Percentiles rank a stretch among this genome's conserved stretches.
Conservation (phyloP, 768 basidiomycete genomes). For the Ramaria rubella region DNA sequence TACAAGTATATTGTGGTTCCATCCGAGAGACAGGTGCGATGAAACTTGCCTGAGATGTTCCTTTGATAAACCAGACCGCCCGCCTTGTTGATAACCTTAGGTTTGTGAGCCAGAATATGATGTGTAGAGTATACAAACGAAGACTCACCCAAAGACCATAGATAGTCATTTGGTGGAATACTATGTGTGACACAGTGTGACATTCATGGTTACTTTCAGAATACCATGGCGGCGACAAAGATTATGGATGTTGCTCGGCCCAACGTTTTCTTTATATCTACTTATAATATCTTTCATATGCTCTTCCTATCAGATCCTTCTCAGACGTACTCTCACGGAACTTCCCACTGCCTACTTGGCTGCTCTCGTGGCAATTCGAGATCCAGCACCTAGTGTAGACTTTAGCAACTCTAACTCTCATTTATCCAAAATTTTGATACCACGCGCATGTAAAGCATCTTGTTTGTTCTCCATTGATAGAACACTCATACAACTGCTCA, state of each 20-base stretch:
- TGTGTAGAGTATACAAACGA: neutral
- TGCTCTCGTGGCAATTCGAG: conserved; percentile 45
- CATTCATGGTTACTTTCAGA: conserved; percentile 1
- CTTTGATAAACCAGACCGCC: conserved; percentile 94
- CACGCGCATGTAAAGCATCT: conserved; percentile 58
- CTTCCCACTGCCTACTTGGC: conserved; percentile 48
- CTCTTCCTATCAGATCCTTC: conserved; percentile 23
- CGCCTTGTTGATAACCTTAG: conserved; percentile 93
- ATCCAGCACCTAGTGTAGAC: conserved; percentile 66
- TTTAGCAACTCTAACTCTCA: conserved; percentile 60
- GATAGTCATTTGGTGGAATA: conserved; percentile 51
- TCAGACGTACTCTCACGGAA: conserved; percentile 30
- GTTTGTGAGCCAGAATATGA: conserved; percentile 3
- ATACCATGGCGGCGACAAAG: neutral
- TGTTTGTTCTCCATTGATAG: conserved; percentile 10
- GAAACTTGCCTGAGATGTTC: conserved; percentile 71
- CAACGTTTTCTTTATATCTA: neutral
- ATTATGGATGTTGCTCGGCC: neutral
- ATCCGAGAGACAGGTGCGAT: neutral
- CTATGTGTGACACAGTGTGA: neutral
- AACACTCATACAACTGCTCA: conserved; percentile 1
- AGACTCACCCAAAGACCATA: conserved; percentile 71
- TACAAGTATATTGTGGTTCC: conserved; percentile 25
- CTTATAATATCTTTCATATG: neutral
- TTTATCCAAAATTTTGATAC: conserved; percentile 79